Evolutionary conservation across 371 early-diverging fungal species (phyloP), one percentile per base, ranked within the genome.

Genomic region (Batkoa obscura): DNA sequence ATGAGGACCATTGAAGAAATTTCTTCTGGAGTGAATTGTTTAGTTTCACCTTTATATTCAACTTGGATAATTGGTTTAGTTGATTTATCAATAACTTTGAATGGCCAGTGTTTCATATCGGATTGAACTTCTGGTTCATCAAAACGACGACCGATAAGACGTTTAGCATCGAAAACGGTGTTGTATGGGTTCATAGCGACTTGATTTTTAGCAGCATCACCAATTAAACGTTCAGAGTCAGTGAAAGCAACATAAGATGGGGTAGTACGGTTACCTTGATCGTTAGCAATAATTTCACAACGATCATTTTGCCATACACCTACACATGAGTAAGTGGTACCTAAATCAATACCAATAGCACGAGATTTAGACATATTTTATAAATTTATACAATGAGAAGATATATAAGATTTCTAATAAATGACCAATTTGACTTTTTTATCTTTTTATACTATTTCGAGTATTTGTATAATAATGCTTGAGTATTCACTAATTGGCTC

Each of bases 301-400:
- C 86, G 88, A 70, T 93, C 96, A 74, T 94, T 91, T 72, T 88
- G 88, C 84, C 89, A 94, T 55, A 92, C 92, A 71, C 88, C 96
- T 65, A 98, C 94, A 76, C 98, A 98, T 61, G 94, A 93, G 87
- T 98, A 97, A 69, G 99, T 99, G 68, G 99, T 99, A 71, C 99
- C 99, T 72, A 99, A 81, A 82, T 99, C 96, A 73, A 87, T 87
- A 77, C 88, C 88, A 71, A 87, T 74, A 64, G 72, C 59, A 61
- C 63, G 38, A n/a, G 50, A 48, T 55, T 55, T 55, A 13, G 33
- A 32, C 55, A 55, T 55, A 4, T 45, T 45, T 4, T 45, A 15
- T n/a, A 3, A 45, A 45, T 45, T 45, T n/a, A n/a, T n/a, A n/a
- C n/a, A n/a, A n/a, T n/a, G n/a, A n/a, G n/a, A n/a, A n/a, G n/a